Percentiles rank a stretch among this genome's conserved stretches.
Evolutionary conservation across 2,329 filamentous ascomycete genomes (phyloP).

Genomic region (Cladosporium sp.): DNA sequence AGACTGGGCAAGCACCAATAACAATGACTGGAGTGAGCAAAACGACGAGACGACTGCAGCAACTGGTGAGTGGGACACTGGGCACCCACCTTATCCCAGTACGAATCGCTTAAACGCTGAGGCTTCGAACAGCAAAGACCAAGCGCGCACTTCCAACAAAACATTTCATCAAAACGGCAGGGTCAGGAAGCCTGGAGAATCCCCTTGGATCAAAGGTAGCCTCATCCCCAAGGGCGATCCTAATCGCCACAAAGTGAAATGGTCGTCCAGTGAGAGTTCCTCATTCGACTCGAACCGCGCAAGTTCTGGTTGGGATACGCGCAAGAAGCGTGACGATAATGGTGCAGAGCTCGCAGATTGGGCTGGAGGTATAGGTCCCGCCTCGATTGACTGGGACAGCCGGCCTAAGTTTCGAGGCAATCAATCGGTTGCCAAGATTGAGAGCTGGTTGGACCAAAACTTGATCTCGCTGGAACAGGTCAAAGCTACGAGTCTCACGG

Average conservation of each 20-base stretch:
- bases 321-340: background rate
- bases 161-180: background rate
- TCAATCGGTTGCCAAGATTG: constrained; percentile 30
- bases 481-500: background rate
- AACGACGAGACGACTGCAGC: background rate
- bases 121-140: background rate
- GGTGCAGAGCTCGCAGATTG: constrained; percentile 41
- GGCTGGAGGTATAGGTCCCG: constrained; percentile 48
- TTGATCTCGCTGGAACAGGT: background rate
- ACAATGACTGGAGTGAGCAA: too few relatives aligned
- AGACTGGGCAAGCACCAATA: background rate
- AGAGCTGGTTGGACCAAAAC: constrained; percentile 29
- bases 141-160: background rate
- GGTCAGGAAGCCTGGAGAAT: constrained; percentile 2
- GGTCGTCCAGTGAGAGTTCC: background rate
- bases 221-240: constrained; percentile 16
- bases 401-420: constrained; percentile 32
- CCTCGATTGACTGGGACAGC: constrained; percentile 49
- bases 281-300: background rate
- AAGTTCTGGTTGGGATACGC: constrained; percentile 7
- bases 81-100: constrained; percentile 1
- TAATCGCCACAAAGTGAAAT: constrained; percentile 3
- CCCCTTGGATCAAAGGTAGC: constrained; percentile 20
- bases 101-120: background rate
- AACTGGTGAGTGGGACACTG: background rate